These are phyloP conservation scores for Geotrichum armillariae DNA, from an alignment of 1,139 yeast species.

Conservation along the genomic window DNA sequence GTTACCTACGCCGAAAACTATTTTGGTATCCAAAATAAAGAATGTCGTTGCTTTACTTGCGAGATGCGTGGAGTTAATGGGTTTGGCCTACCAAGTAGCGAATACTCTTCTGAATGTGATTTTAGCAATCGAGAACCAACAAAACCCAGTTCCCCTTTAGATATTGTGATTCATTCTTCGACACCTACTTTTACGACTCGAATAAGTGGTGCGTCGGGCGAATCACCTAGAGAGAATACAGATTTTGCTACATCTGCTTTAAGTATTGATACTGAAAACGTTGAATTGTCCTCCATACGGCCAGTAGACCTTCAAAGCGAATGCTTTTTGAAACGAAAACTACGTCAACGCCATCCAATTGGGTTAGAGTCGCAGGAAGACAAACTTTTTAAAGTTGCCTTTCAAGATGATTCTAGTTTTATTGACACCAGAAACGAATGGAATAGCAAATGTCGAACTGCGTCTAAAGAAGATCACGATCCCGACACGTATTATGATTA, in stretches of 20 bases:
- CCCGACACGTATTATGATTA: constrained; percentile 7
- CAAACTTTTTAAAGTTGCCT: constrained; percentile 7
- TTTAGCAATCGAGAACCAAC: constrained; percentile 19
- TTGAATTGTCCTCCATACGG: neutral
- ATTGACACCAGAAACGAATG: constrained; percentile 10
- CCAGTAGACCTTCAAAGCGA: neutral
- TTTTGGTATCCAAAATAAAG: constrained; percentile 45
- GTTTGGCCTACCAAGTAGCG: constrained; percentile 9
- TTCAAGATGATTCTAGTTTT: constrained; percentile 10
- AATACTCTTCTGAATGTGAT: constrained; percentile 10
- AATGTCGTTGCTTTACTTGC: constrained; percentile 49
- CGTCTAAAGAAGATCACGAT: constrained; percentile 2
- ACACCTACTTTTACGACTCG: no score
- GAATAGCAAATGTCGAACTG: neutral
- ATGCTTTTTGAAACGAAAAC: constrained; percentile 11
- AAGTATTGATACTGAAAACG: constrained; percentile 12
- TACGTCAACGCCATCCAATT: constrained; percentile 7
- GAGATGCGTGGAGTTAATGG: constrained; percentile 34
- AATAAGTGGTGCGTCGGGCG: no score
- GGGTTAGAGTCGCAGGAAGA: neutral
- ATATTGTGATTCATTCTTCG: no score
- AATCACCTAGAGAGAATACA: no score
- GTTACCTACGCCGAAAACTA: constrained; percentile 46
- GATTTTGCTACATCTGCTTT: constrained; percentile 13
- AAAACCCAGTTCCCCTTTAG: no score